Conservation (phyloP, 805 yeast genomes). For the Monosporozyma siamensis region DNA sequence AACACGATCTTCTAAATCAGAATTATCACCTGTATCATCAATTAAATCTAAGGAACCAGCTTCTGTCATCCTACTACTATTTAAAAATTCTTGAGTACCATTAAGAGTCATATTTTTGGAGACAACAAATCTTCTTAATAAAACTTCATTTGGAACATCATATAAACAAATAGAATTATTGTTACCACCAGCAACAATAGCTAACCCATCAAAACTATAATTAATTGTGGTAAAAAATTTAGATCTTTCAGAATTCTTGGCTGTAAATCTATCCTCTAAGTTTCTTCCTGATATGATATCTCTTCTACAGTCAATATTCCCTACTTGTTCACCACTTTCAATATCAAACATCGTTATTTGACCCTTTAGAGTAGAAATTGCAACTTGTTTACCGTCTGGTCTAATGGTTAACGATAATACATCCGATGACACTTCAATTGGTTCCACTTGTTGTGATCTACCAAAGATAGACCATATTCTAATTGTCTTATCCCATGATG, state of each 20-base stretch:
- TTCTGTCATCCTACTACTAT: conserved; percentile 76
- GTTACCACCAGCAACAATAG: conserved; percentile 87
- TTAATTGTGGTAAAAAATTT: conserved; percentile 72
- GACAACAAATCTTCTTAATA: conserved; percentile 71
- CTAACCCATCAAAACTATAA: conserved; percentile 83
- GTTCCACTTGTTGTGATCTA: conserved; percentile 81
- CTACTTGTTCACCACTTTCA: conserved; percentile 69
- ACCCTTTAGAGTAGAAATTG: conserved; percentile 84
- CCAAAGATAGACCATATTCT: conserved; percentile 90
- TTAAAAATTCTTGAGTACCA: conserved; percentile 73
- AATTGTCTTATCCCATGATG: conserved; percentile 94
- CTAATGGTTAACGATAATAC: conserved; percentile 75
- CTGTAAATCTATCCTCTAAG: conserved; percentile 68
- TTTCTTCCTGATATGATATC: conserved; percentile 87
- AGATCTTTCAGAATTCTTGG: conserved; percentile 74
- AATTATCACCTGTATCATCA: conserved; percentile 77
- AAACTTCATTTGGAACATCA: conserved; percentile 80
- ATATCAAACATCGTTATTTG: conserved; percentile 77
- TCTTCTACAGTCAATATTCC: conserved; percentile 73
- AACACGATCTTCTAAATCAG: conserved; percentile 73
- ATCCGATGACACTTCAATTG: conserved; percentile 76
- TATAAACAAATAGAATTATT: conserved; percentile 85
- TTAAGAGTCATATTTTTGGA: conserved; percentile 85
- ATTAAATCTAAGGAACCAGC: conserved; percentile 77
- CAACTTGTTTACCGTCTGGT: conserved; percentile 88